Percentiles rank a stretch among this genome's conserved stretches.
Conservation (phyloP, 768 basidiomycete species). For the Multifurca ochricompacta region DNA sequence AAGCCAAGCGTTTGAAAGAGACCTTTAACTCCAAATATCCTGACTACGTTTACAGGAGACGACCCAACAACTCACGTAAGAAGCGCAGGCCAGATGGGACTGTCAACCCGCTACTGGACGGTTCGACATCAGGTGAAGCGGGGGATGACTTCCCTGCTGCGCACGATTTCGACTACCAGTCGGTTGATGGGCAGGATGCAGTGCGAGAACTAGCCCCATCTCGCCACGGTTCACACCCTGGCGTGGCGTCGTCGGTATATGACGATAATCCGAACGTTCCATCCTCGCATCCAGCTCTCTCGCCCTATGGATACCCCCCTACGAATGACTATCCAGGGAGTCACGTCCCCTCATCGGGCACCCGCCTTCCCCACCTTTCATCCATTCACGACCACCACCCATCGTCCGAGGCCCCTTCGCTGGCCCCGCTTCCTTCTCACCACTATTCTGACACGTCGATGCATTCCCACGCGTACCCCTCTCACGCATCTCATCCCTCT, state of each 20-base stretch:
- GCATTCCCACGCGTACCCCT: slow-evolving; percentile 14
- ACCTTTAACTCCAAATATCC: slow-evolving; percentile 80
- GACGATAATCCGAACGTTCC: slow-evolving; percentile 17
- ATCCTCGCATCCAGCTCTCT: slow-evolving; percentile 14
- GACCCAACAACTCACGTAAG: slow-evolving; percentile 81
- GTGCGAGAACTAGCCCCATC: slow-evolving; percentile 23
- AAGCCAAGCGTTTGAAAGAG: slow-evolving; percentile 80
- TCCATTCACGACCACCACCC: slow-evolving; percentile 16
- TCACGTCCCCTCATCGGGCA: slow-evolving; percentile 13
- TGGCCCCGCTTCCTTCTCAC: slow-evolving; percentile 9
- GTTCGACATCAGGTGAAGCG: slow-evolving; percentile 27
- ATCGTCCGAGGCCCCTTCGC: slow-evolving; percentile 4
- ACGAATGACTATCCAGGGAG: slow-evolving; percentile 15
- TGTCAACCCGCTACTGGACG: slow-evolving; percentile 27
- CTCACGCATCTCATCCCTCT: slow-evolving; percentile 10
- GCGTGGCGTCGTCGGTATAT: slow-evolving; percentile 14
- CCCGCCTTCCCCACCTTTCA: slow-evolving; percentile 19
- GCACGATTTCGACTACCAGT: slow-evolving; percentile 31
- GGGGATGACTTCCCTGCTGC: slow-evolving; percentile 25
- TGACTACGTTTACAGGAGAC: slow-evolving; percentile 82
- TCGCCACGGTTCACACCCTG: slow-evolving; percentile 21
- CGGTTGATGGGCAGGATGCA: slow-evolving; percentile 30
- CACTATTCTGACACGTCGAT: slow-evolving; percentile 11
- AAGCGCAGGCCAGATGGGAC: slow-evolving; percentile 38
- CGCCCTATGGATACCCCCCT: slow-evolving; percentile 14